A percentile compares a stretch with the other conserved stretches of the same genome.
phyloP scores from a whole-genome alignment of 176 grass and related monocot species.

The Otatea glauca region DNA sequence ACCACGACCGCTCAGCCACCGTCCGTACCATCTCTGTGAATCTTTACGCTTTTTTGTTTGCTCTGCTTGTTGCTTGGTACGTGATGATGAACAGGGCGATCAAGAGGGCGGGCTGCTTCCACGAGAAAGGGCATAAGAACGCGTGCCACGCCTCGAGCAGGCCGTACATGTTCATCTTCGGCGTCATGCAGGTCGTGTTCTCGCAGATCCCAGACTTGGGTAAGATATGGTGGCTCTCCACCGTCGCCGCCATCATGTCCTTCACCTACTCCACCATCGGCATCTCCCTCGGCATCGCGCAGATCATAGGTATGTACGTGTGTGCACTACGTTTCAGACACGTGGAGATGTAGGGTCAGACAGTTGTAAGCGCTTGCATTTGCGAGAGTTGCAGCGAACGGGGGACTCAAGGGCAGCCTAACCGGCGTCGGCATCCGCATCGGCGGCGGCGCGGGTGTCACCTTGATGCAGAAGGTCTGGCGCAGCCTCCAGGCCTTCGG shows the following conservation, averaged over 20 bases:
- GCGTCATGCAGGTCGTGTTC: slow-evolving; percentile 37
- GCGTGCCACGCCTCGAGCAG: slow-evolving; percentile 22
- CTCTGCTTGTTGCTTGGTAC: not conserved
- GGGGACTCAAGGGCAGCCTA: not conserved
- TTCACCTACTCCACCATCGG: slow-evolving; percentile 41
- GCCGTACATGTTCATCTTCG: slow-evolving; percentile 46
- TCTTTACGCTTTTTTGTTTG: not conserved
- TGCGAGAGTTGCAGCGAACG: slow-evolving; percentile 17
- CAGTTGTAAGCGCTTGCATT: not conserved
- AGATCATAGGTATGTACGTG: not conserved
- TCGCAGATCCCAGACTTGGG: slow-evolving; percentile 39
- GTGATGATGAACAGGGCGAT: slow-evolving; percentile 22
- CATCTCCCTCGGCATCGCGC: slow-evolving; percentile 21
- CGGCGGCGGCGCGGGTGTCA: slow-evolving; percentile 19
- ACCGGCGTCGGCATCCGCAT: slow-evolving; percentile 13
- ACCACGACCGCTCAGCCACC: not conserved
- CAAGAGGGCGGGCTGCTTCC: slow-evolving; percentile 39
- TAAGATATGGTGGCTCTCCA: slow-evolving; percentile 31
- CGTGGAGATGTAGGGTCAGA: not conserved
- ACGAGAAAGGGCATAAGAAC: slow-evolving; percentile 35
- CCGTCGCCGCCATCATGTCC: slow-evolving; percentile 27
- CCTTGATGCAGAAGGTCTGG: slow-evolving; percentile 31
- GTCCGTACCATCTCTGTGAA: not conserved
- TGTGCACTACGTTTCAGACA: not conserved
- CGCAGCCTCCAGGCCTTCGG: slow-evolving; percentile 27